Percentiles rank a stretch among this genome's conserved stretches.
phyloP scores from a whole-genome alignment of 441 rosid genomes.

The Croton setiger region DNA sequence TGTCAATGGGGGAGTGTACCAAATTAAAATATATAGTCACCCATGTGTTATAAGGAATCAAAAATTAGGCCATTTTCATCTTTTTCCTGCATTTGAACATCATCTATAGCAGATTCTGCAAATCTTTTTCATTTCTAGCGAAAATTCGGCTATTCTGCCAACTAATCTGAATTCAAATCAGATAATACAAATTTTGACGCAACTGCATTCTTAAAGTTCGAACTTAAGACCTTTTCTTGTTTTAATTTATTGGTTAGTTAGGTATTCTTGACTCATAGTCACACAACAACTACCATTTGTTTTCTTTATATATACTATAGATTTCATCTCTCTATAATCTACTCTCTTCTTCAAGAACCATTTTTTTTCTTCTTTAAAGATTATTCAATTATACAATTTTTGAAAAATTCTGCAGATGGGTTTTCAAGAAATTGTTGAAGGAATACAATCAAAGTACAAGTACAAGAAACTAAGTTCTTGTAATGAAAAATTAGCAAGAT shows the following conservation, averaged over 20 bases:
- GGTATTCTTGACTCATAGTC: no score
- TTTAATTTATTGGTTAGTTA: no score
- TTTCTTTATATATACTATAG: neutral
- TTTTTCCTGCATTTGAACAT: conserved; percentile 12
- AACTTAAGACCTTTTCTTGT: no score
- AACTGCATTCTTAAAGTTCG: no score
- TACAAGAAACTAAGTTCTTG: conserved; percentile 30
- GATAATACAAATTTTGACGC: no score
- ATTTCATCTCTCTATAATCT: neutral
- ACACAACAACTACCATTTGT: no score
- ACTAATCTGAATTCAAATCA: no score
- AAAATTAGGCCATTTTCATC: conserved; percentile 9
- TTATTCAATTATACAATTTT: no score
- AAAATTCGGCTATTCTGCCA: no score
- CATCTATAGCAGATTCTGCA: conserved; percentile 13
- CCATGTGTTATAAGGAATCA: conserved; percentile 31
- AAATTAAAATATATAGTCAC: conserved; percentile 2
- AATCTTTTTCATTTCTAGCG: neutral
- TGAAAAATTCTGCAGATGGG: conserved; percentile 21
- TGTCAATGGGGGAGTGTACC: conserved; percentile 1
- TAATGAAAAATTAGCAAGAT: conserved; percentile 25
- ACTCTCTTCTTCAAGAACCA: neutral
- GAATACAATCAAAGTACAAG: conserved; percentile 14
- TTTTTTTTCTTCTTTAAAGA: no score
- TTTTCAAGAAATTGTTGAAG: conserved; percentile 13